Percentiles rank a stretch among this genome's conserved stretches.
Evolutionary conservation across 1,284 basidiomycete genomes (phyloP).

Genomic region (Malassezia arunalokei): DNA sequence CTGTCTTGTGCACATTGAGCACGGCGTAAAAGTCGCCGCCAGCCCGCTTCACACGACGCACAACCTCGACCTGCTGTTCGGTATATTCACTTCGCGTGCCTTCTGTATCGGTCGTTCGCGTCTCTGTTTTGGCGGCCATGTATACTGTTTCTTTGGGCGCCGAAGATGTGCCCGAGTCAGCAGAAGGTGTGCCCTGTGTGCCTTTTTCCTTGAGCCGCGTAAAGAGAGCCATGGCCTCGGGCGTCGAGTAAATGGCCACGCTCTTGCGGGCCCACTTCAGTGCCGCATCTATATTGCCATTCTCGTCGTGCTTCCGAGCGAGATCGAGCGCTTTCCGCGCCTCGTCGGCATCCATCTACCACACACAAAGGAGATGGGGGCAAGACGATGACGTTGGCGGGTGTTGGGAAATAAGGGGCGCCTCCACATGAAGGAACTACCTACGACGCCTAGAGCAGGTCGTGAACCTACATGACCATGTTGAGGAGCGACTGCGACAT

Average conservation of each 20-base stretch:
- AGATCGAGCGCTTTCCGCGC: slow-evolving; percentile 37
- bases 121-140: background rate
- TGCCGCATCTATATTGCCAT: slow-evolving; percentile 50
- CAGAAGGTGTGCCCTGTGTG: slow-evolving; percentile 36
- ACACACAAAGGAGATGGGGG: background rate
- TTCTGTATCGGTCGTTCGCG: slow-evolving; percentile 16
- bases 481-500: slow-evolving; percentile 63
- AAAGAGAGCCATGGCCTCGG: slow-evolving; percentile 62
- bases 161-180: background rate
- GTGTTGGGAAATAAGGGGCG: no score
- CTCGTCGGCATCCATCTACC: slow-evolving; percentile 32
- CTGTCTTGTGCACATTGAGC: slow-evolving; percentile 68
- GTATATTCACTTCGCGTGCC: slow-evolving; percentile 68
- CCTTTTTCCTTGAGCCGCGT: slow-evolving; percentile 50
- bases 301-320: slow-evolving; percentile 35
- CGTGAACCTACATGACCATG: slow-evolving; percentile 49
- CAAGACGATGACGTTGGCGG: background rate
- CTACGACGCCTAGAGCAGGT: background rate
- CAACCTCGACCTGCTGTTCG: slow-evolving; percentile 67
- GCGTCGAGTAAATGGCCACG: slow-evolving; percentile 67
- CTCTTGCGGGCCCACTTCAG: slow-evolving; percentile 85
- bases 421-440: background rate
- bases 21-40: slow-evolving; percentile 96
- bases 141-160: background rate
- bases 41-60: slow-evolving; percentile 63